Percentiles rank a stretch among this genome's conserved stretches.
phyloP scores from a whole-genome alignment of 1,139 yeast genomes.

The Geotrichum carabidarum region DNA sequence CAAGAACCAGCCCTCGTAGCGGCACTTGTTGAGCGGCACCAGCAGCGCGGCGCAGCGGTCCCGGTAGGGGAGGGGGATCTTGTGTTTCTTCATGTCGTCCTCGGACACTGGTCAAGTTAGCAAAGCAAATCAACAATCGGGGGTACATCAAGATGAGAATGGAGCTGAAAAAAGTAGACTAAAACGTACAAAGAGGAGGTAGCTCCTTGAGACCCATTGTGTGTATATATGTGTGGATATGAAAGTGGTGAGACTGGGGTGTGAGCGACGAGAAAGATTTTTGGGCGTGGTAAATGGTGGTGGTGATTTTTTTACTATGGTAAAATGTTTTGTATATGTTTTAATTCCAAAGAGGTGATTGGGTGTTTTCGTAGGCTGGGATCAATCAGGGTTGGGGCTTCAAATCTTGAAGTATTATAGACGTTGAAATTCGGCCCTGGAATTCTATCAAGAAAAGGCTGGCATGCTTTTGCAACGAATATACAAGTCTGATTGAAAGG shows the following conservation, averaged over 20 bases:
- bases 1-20: conserved; percentile 49
- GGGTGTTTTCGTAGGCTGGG: too few relatives aligned
- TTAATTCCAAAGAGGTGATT: too few relatives aligned
- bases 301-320: too few relatives aligned
- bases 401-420: too few relatives aligned
- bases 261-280: too few relatives aligned
- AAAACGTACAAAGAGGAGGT: conserved; percentile 37
- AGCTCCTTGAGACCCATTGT: conserved; percentile 37
- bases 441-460: too few relatives aligned
- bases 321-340: too few relatives aligned
- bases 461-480: too few relatives aligned
- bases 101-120: conserved; percentile 51
- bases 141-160: not conserved
- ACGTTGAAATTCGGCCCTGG: too few relatives aligned
- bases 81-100: conserved; percentile 77
- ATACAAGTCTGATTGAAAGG: too few relatives aligned
- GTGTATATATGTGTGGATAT: conserved; percentile 10
- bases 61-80: conserved; percentile 76
- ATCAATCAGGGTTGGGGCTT: too few relatives aligned
- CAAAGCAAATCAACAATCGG: conserved; percentile 15
- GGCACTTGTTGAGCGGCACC: conserved; percentile 59
- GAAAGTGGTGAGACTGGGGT: not conserved
- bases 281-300: too few relatives aligned
- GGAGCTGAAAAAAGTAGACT: not conserved
- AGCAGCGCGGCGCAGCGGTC: conserved; percentile 81